A percentile compares a stretch with the other conserved stretches of the same genome.
These are phyloP conservation scores for Leucocoprinus birnbaumii DNA, from an alignment of 768 basidiomycete genomes.

Conservation along the genomic window DNA sequence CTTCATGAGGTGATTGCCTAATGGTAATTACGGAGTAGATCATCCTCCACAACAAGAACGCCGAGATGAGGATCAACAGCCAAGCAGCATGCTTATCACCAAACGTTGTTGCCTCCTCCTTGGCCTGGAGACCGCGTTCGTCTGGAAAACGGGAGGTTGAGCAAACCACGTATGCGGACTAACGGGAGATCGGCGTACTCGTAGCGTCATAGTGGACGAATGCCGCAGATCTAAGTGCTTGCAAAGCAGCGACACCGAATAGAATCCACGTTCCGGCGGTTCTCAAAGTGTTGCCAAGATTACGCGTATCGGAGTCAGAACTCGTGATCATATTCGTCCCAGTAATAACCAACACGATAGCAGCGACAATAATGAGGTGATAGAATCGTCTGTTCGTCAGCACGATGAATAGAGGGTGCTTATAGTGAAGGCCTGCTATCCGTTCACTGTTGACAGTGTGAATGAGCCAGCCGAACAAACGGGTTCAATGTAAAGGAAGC, in stretches of 20 bases:
- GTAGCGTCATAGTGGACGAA: background rate
- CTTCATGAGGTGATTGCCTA: constrained; percentile 28
- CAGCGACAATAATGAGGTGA: background rate
- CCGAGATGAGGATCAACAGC: constrained; percentile 29
- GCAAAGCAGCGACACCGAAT: background rate
- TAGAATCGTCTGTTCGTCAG: background rate
- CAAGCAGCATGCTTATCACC: constrained; percentile 27
- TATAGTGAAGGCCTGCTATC: background rate
- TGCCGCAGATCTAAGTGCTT: background rate
- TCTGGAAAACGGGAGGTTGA: background rate
- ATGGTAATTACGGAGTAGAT: constrained; percentile 31
- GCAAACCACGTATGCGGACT: background rate
- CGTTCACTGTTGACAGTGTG: background rate
- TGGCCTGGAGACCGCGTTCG: no score
- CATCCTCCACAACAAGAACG: constrained; percentile 37
- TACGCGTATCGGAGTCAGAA: background rate
- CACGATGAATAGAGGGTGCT: background rate
- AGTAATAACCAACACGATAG: background rate
- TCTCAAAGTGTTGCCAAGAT: background rate
- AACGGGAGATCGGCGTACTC: background rate
- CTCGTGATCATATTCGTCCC: background rate
- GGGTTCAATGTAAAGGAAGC: background rate
- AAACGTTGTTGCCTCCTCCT: constrained; percentile 11
- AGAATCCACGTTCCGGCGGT: background rate
- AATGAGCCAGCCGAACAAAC: no score